phyloP scores from a whole-genome alignment of 768 basidiomycete genomes.

The Jaapia argillacea region DNA sequence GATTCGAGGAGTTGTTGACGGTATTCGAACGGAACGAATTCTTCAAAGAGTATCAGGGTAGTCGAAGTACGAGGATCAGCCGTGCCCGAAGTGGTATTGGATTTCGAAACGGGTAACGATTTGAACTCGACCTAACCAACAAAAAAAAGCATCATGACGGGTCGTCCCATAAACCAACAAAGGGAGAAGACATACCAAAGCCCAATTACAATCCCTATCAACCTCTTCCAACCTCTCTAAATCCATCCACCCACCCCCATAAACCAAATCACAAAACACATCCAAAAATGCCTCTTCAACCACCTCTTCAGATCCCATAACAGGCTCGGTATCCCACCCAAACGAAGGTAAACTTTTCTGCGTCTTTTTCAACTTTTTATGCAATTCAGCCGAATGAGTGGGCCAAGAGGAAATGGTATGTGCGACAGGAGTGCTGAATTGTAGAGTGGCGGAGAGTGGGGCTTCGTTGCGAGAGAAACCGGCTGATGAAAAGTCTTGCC shows the following conservation, averaged over 20 bases:
- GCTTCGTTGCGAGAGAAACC: slow-evolving; percentile 78
- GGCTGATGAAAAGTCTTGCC: slow-evolving; percentile 80
- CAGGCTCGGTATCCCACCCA: slow-evolving; percentile 87
- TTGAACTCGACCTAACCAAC: slow-evolving; percentile 76
- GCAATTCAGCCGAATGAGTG: slow-evolving; percentile 58
- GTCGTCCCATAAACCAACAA: neutral
- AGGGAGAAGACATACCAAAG: slow-evolving; percentile 47
- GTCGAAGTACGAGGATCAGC: slow-evolving; percentile 65
- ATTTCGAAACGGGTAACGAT: slow-evolving; percentile 40
- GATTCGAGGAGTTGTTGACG: slow-evolving; percentile 58
- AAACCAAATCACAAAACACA: slow-evolving; percentile 74
- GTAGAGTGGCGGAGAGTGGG: slow-evolving; percentile 70
- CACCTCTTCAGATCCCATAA: slow-evolving; percentile 66
- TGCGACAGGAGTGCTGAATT: slow-evolving; percentile 53
- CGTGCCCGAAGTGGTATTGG: slow-evolving; percentile 16
- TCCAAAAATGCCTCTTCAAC: slow-evolving; percentile 89
- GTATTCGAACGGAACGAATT: slow-evolving; percentile 87
- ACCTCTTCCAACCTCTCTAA: slow-evolving; percentile 59
- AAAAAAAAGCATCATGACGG: neutral
- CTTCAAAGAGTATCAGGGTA: slow-evolving; percentile 80
- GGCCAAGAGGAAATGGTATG: slow-evolving; percentile 68
- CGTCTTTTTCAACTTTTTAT: slow-evolving; percentile 74
- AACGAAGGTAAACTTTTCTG: slow-evolving; percentile 78
- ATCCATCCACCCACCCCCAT: slow-evolving; percentile 83
- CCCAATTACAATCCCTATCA: slow-evolving; percentile 89